Evolutionary conservation across 1,139 yeast genomes (phyloP), one percentile per base, ranked within the genome.

Genomic region (Suhomyces taliae): DNA sequence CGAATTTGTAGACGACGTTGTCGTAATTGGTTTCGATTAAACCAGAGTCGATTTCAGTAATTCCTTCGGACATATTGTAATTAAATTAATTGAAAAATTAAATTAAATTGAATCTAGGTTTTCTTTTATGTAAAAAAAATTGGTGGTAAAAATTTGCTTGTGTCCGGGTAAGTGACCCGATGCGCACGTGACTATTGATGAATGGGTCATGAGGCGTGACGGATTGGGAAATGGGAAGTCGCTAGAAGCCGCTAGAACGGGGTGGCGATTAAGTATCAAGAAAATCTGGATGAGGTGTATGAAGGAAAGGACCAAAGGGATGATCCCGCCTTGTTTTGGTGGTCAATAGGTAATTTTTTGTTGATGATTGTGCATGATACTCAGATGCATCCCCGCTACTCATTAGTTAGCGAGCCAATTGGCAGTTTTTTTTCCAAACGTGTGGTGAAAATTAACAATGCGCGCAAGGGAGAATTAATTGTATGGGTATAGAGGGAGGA

Each of bases 1-100:
- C 95, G 72, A 87, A 87, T 59, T 87, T 78, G 82, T 85, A 83
- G 70, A 90, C 96, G 67, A 89, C 93, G 72, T 90, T 90, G 81
- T 91, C 97, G 85, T 91, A 91, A 87, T 93, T 93, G 78, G 97
- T 79, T 80, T 88, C 95, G 70, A 91, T 90, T 72, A 84, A 82
- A 70, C 82, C 82, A 64, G 90, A 76, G 72, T 87, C 96, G 68
- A 89, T 81, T 74, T 89, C 95, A 62, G 86, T 81, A 68, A 88
- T 85, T 67, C 90, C 90, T 69, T 72, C 75, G 53, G 70, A 64
- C 74, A 69, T 71, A 51, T 40, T 47, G 47, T 40, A 46, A 39
- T 35, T 36, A 26, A 34, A 37, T 27, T 32, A 27, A 9, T 29
- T 34, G 27, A 37, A 39, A 39, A 43, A 34, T 34, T 27, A 34